Evolutionary conservation across 805 yeast species (phyloP), one percentile per base, ranked within the genome.

Genomic region (Candida nemodendra): DNA sequence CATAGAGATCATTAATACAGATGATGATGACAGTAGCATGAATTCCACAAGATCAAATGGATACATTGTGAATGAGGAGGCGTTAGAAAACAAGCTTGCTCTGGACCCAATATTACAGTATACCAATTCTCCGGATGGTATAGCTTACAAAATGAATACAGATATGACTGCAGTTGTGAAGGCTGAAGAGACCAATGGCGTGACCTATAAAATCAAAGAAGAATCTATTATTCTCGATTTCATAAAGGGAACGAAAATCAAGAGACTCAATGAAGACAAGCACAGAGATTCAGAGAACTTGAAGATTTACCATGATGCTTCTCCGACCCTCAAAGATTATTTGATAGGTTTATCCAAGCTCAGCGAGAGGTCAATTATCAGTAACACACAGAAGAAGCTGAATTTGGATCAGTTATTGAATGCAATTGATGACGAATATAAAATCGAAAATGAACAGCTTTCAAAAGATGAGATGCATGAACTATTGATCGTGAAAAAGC

Each of bases 171-270:
- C 51, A 29, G 47, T 44, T 17, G 43, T 24, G 9, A 9, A 33
- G 4, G 46, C 45, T 18, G 34, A 47, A 22, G 38, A 42, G 32
- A 39, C 36, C 14, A 45, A 52, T 13, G 56, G 50, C 38, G 69
- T 75, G 24, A 69, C 85, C 1, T 82, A 79, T 59, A 65, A 82
- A 39, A 57, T 87, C 4, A 84, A 87, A 2, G 93, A 84, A 45
- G 71, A 71, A 29, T 80, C 83, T 51, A 70, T 87, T 5, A 60
- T 83, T 28, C 61, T 85, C 22, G 91, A 86, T 57, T 88, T 88
- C 53, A 57, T 82, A 23, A 73, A 73, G 15, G 76, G 72, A 19
- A 74, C 77, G 4, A 71, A 71, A 26, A 54, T 59, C 15, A 64
- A 60, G 42, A 54, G 57, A 38, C 49, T 61, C 5, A 57, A 64